Evolutionary conservation across 1,139 yeast species (phyloP), one percentile per base, ranked within the genome.

Genomic region (Geotrichum restrictum): DNA sequence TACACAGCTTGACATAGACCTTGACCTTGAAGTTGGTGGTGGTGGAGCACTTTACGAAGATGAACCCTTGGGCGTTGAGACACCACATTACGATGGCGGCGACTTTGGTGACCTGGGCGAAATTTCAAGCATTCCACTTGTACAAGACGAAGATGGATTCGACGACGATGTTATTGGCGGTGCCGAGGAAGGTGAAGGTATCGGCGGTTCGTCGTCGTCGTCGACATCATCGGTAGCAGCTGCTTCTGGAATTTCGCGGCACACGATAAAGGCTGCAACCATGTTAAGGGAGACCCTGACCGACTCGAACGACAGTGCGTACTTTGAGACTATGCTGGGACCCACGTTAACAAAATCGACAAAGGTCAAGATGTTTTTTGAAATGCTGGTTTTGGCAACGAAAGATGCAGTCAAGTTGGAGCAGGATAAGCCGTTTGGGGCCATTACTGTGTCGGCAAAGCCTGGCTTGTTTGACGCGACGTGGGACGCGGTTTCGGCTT

Each of bases 371-470:
- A 79, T 87, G 58, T 89, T 89, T 69, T 88, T 89, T 64, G 95
- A 89, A 65, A 69, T 89, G 65, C 74, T 91, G 62, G 93, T 88
- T 1, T 73, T 89, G 58, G 95, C 96, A 1, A 85, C 95, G 7
- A 76, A 82, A 53, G 93, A 85, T 61, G 83, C 91, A 49, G 71
- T 89, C 48, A 70, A 74, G 21, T 68, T 89, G 44, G 69, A 78
- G 31, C 96, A 89, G 70, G 72, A 74, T 2, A 74, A 73, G 34
- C 68, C 85, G 14, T 88, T 82, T 56, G 84, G 83, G 1, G 80
- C 77, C 37, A 83, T 89, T 52, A 62, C 65, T 14, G 75, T 88
- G 42, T 66, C 72, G 19, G 73, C 82, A 4, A 83, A 78, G 62
- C 76, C 76, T 48, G 70, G 71, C 37, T 67, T 85, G 47, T 79